Percentiles rank a stretch among this genome's conserved stretches.
These are phyloP conservation scores for Diaporthe australafricana DNA, from an alignment of 2,329 filamentous ascomycete species.

Conservation along the genomic window DNA sequence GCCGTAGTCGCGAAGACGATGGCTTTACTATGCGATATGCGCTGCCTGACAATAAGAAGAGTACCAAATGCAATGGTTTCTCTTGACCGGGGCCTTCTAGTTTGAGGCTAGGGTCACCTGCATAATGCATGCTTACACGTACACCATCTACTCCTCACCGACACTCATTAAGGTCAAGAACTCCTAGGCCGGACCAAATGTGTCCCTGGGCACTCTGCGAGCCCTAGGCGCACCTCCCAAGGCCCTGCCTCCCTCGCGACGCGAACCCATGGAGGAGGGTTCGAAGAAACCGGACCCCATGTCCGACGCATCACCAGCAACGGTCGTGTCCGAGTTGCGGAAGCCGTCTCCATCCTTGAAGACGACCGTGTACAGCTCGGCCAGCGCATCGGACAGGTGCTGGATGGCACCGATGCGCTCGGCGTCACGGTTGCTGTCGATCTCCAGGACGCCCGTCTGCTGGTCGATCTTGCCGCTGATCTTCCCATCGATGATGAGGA, in stretches of 20 bases:
- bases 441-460: constrained; percentile 83
- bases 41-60: background rate
- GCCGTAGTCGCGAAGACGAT: background rate
- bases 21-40: background rate
- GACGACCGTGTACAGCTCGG: constrained; percentile 75
- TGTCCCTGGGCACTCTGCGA: constrained; percentile 18
- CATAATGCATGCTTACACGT: background rate
- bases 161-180: background rate
- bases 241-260: constrained; percentile 5
- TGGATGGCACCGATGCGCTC: constrained; percentile 80
- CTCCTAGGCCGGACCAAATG: background rate
- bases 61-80: background rate
- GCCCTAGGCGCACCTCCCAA: background rate
- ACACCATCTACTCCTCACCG: background rate
- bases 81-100: background rate
- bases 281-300: constrained; percentile 31
- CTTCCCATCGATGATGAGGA: constrained; percentile 90
- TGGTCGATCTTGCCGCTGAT: constrained; percentile 92
- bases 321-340: constrained; percentile 45
- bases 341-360: constrained; percentile 85
- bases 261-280: background rate
- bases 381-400: constrained; percentile 78
- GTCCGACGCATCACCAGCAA: constrained; percentile 37
- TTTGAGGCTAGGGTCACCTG: background rate
- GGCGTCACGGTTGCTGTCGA: constrained; percentile 78